Base-by-base conservation (phyloP, 2,329 filamentous ascomycete species). In the Teratosphaeria epicoccoides region DNA sequence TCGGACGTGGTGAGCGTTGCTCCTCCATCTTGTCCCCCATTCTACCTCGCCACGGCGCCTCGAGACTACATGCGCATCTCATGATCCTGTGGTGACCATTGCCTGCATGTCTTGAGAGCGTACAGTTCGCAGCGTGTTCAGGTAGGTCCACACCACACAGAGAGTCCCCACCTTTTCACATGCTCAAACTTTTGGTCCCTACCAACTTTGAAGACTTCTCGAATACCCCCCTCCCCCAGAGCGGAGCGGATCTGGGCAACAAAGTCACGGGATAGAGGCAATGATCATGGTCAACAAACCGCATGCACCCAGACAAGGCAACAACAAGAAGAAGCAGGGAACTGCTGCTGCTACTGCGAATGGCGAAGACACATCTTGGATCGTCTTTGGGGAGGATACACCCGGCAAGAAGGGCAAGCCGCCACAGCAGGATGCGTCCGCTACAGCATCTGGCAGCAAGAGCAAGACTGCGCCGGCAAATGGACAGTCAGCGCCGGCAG, bases 341-440 rank as follows among this genome's bases (percentile, higher is more conserved):
- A 45, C 20, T 23, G 29, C 29, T 43, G 64, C 68, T 24, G 63
- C 63, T 59, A 50, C 63, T 57, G n/a, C 61, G 48, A 71, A 71
- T 24, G 70, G 66, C 47, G 73, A 76, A 51, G 73, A 76, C 49
- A 73, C 71, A 44, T 73, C 71, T 55, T 75, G 64, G 60, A 76
- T 76, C 29, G 70, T 75, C 44, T 76, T 76, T 55, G 71, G 71
- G 14, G 70, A 73, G 52, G 59, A 65, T 40, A 65, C 67, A 29
- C 55, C 62, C 4, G 69, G 69, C 52, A 76, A 74, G 60, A 75
- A 72, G 52, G 52, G 59, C 64, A 73, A 69, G 57, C 68, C 65
- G 57, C 26, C 49, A 6, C 50, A 54, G 40, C 51, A 56, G 22
- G 55, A 55, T n/a, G 50, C 52, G n/a, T 26, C 60, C 9, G 50